A percentile compares a stretch with the other conserved stretches of the same genome.
These are phyloP conservation scores for Russula dissimulans DNA, from an alignment of 768 basidiomycete genomes.

Conservation along the genomic window DNA sequence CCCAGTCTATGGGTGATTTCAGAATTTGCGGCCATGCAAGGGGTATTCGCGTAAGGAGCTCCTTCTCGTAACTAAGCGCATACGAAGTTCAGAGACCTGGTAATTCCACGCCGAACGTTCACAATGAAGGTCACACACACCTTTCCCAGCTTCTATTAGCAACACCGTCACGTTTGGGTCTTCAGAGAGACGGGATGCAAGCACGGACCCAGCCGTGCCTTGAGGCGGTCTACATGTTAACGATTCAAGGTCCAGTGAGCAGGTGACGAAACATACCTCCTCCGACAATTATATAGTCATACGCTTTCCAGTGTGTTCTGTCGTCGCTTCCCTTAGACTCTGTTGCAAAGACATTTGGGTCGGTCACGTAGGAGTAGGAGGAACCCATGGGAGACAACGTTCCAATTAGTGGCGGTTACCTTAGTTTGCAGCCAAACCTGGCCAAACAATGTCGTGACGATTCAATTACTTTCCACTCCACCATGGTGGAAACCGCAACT, in stretches of 20 bases:
- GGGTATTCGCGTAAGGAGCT: constrained; percentile 8
- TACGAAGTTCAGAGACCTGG: neutral
- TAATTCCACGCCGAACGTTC: neutral
- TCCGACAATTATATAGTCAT: constrained; percentile 32
- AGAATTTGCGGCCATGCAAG: constrained; percentile 15
- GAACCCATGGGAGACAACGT: constrained; percentile 9
- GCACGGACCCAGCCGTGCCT: constrained; percentile 56
- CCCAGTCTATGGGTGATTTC: constrained; percentile 15
- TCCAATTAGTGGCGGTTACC: too few relatives aligned
- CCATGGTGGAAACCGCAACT: too few relatives aligned
- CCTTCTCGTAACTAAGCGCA: constrained; percentile 7
- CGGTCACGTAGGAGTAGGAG: constrained; percentile 13
- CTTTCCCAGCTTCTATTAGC: constrained; percentile 54
- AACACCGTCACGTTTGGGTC: constrained; percentile 44
- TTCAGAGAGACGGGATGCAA: constrained; percentile 51
- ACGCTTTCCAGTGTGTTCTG: constrained; percentile 20
- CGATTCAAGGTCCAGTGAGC: neutral
- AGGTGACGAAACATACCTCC: constrained; percentile 25
- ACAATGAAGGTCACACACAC: constrained; percentile 29
- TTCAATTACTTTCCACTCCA: too few relatives aligned
- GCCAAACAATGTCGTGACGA: too few relatives aligned
- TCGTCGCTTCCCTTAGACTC: neutral
- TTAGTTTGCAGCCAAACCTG: too few relatives aligned
- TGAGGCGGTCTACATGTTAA: neutral
- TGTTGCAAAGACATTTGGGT: constrained; percentile 12